Percentiles rank a stretch among this genome's conserved stretches.
These are phyloP conservation scores for Annulohypoxylon stygium DNA, from an alignment of 495 filamentous ascomycete genomes.

Conservation along the genomic window DNA sequence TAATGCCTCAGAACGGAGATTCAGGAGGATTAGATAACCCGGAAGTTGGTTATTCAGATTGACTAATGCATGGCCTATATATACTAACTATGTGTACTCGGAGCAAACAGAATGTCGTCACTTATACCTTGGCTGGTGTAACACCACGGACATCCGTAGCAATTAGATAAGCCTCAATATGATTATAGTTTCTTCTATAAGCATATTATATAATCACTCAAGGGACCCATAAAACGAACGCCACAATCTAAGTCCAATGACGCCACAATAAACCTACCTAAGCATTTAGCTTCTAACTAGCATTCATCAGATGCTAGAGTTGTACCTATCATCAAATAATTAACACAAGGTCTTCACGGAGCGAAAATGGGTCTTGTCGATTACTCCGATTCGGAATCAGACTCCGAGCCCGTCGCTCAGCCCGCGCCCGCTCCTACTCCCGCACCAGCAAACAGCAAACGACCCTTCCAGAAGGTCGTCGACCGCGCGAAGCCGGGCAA, in stretches of 20 bases:
- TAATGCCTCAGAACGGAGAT: no score
- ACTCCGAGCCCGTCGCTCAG: constrained; percentile 71
- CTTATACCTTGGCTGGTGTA: no score
- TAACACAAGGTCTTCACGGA: constrained; percentile 3
- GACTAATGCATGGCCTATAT: no score
- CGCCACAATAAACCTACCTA: constrained; percentile 36
- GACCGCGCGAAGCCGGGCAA: constrained; percentile 84
- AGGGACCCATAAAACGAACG: background rate
- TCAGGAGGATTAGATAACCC: no score
- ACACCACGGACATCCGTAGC: no score
- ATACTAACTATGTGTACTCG: no score
- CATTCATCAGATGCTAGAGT: background rate
- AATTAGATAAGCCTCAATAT: background rate
- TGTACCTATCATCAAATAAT: constrained; percentile 28
- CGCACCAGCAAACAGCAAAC: constrained; percentile 55
- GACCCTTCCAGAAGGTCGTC: constrained; percentile 78
- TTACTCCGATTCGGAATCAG: constrained; percentile 86
- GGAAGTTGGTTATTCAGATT: no score
- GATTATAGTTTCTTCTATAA: no score
- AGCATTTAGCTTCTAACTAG: constrained; percentile 2
- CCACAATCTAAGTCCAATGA: constrained; percentile 36
- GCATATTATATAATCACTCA: background rate
- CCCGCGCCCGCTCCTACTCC: constrained; percentile 24
- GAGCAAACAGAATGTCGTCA: no score
- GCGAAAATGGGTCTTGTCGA: constrained; percentile 78